Evolutionary conservation across 257 asterid genomes (phyloP), one percentile per base, ranked within the genome.

Genomic region (Solanum bulbocastanum): DNA sequence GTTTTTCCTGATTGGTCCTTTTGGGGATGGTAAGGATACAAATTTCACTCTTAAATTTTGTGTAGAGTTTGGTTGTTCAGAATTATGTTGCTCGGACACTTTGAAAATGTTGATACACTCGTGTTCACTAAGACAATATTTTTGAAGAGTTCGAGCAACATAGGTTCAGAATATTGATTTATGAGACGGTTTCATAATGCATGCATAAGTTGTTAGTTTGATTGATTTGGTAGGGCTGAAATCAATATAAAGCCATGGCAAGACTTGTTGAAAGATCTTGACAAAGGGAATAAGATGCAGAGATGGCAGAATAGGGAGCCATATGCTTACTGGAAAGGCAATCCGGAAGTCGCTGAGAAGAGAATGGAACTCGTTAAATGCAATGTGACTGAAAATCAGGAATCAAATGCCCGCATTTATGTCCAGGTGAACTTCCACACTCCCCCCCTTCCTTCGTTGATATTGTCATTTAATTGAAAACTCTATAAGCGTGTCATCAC

Each of bases 1-100:
- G 96, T 93, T 86, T 95, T 96, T 89, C 99, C 99, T 0, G 99
- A 96, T 62, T 96, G 99, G 99, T 95, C 98, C 0, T 96, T 94
- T 87, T 96, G 99, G 98, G 99, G 98, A 44, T 96, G 99, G 99
- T 95, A 89, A 90, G 89, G 69, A 22, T 37, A 49, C 37, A 30
- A 4, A 4, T 46, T 35, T 14, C 16, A 36, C 20, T 46, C 3
- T 9, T 23, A 25, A 5, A 15, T 25, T 58, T 15, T 49, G 35
- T 27, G 39, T 1, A 56, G 86, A 56, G 65, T 56, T 56, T 18
- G 23, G 65, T 60, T 0, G 69, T 62, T 84, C 44, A 60, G 76
- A 16, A 23, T 30, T 73, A 73, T 74, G 52, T 74, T 74, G 49
- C 49, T 74, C 52, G 32, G 18, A 36, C 52, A 1, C 30, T 36